Evolutionary conservation across 139 green algal genomes (phyloP).

Genomic region (Pseudopediastrum boryanum): DNA sequence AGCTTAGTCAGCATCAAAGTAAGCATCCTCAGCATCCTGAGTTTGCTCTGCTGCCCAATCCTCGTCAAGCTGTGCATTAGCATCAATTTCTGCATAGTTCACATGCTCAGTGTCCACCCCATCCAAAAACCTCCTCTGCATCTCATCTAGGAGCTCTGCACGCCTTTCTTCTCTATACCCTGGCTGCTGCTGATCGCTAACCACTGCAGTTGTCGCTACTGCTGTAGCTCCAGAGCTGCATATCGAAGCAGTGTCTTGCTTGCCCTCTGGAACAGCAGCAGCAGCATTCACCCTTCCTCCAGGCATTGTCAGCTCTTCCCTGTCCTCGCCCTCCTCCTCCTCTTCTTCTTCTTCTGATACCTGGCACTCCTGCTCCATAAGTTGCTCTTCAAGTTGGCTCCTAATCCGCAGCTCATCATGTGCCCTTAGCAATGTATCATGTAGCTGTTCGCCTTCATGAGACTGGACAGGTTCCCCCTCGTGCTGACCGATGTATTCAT

Average conservation of each 20-base stretch:
- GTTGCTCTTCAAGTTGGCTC: slow-evolving; percentile 13
- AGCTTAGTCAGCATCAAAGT: slow-evolving; percentile 33
- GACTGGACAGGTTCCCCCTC: background rate
- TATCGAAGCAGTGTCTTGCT: too few relatives aligned
- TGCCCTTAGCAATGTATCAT: background rate
- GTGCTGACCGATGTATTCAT: slow-evolving; percentile 65
- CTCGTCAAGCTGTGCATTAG: slow-evolving; percentile 58
- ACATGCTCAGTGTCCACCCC: slow-evolving; percentile 55
- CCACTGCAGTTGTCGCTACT: slow-evolving; percentile 32
- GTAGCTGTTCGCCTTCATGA: too few relatives aligned
- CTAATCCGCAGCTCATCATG: slow-evolving; percentile 16
- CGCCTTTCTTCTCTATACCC: slow-evolving; percentile 23
- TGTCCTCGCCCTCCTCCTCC: slow-evolving; percentile 12
- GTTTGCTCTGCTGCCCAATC: slow-evolving; percentile 51
- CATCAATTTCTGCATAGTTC: slow-evolving; percentile 64
- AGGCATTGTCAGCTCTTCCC: background rate
- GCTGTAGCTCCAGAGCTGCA: slow-evolving; percentile 34
- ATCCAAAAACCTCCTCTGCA: slow-evolving; percentile 75
- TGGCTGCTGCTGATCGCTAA: background rate
- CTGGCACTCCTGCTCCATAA: slow-evolving; percentile 19
- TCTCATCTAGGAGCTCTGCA: slow-evolving; percentile 66
- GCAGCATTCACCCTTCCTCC: background rate
- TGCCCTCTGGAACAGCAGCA: background rate
- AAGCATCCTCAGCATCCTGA: slow-evolving; percentile 72
- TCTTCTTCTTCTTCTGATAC: slow-evolving; percentile 15